These are phyloP conservation scores for Russula sp. DNA, from an alignment of 768 basidiomycete species.

Conservation along the genomic window DNA sequence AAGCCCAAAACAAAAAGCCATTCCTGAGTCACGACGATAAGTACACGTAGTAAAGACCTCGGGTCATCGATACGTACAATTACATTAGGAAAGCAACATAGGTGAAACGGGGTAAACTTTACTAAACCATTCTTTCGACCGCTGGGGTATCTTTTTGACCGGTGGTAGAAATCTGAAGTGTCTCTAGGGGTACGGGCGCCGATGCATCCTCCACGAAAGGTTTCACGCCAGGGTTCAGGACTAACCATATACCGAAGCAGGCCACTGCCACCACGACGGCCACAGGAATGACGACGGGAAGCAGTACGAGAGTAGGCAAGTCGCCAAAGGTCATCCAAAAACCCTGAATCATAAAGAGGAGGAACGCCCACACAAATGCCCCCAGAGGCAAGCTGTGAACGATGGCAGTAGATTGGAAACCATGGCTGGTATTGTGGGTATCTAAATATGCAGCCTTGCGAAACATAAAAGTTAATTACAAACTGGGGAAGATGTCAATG, in stretches of 20 bases:
- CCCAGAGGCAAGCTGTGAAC: conserved; percentile 9
- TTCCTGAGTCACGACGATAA: not conserved
- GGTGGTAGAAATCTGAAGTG: not conserved
- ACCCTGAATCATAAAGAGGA: conserved; percentile 12
- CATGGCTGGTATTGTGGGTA: not conserved
- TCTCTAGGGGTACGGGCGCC: not conserved
- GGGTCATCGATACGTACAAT: not conserved
- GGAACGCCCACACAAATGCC: not conserved
- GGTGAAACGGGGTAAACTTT: not conserved
- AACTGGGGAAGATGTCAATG: not conserved
- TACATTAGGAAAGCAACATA: not conserved
- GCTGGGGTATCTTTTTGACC: not conserved
- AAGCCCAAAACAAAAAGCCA: not conserved
- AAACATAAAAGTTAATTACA: not conserved
- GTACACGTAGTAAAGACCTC: not conserved
- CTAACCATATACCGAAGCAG: not conserved
- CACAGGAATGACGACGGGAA: not conserved
- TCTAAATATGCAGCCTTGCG: conserved; percentile 6
- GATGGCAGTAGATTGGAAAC: conserved; percentile 11
- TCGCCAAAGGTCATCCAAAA: conserved; percentile 5
- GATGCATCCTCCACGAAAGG: not conserved
- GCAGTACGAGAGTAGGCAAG: not conserved
- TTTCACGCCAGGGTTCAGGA: conserved; percentile 3
- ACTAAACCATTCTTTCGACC: not conserved
- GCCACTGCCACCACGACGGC: not conserved